phyloP scores from a whole-genome alignment of 306 rosid genomes.

The Nissolia schottii region DNA sequence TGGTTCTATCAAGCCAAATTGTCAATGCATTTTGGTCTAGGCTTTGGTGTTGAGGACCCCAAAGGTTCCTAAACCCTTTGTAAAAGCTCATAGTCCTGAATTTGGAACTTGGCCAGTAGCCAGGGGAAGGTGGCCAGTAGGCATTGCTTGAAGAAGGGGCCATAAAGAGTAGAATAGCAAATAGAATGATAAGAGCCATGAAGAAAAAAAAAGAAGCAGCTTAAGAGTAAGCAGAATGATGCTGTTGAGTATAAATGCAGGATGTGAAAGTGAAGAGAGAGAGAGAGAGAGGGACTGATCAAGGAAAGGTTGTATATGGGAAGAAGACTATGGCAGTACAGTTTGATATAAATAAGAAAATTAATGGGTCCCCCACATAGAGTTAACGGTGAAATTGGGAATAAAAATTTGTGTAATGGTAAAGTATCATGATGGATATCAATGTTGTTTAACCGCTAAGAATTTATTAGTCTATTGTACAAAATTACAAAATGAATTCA shows the following conservation, averaged over 20 bases:
- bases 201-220: slow-evolving; percentile 12
- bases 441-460: too few species aligned
- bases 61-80: slow-evolving; percentile 64
- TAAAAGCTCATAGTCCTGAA: slow-evolving; percentile 62
- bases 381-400: slow-evolving; percentile 18
- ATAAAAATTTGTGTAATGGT: too few species aligned
- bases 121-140: slow-evolving; percentile 84
- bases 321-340: slow-evolving; percentile 40
- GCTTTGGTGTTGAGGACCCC: slow-evolving; percentile 89
- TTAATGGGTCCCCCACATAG: slow-evolving; percentile 33
- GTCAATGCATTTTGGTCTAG: slow-evolving; percentile 56
- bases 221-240: slow-evolving; percentile 23
- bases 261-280: slow-evolving; percentile 33
- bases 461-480: too few species aligned
- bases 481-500: too few species aligned
- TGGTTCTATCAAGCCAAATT: slow-evolving; percentile 84
- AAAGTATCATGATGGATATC: too few species aligned
- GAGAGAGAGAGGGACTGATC: slow-evolving; percentile 24
- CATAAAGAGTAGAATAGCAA: slow-evolving; percentile 35
- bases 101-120: slow-evolving; percentile 85
- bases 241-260: slow-evolving; percentile 48
- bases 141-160: slow-evolving; percentile 55
- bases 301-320: slow-evolving; percentile 21
- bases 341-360: slow-evolving; percentile 45
- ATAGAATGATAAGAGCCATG: slow-evolving; percentile 45